A percentile compares a stretch with the other conserved stretches of the same genome.
Conservation (phyloP, 1,284 basidiomycete species). For the Ceratobasidium sp. region DNA sequence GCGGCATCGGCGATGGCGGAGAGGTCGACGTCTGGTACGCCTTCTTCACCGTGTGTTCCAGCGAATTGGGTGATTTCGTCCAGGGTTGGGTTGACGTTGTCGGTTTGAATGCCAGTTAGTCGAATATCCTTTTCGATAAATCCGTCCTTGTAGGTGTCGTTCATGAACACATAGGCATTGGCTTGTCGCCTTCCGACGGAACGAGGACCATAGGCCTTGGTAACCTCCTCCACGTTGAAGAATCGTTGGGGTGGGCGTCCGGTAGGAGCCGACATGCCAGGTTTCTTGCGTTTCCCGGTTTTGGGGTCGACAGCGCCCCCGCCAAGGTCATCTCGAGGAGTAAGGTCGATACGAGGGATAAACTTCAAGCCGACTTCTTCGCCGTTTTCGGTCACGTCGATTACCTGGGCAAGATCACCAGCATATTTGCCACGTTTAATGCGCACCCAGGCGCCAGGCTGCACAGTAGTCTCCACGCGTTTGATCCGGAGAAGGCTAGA, state of each 20-base stretch:
- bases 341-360: slow-evolving; percentile 96
- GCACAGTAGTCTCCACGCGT: slow-evolving; percentile 89
- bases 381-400: slow-evolving; percentile 93
- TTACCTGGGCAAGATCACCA: slow-evolving; percentile 94
- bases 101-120: slow-evolving; percentile 86
- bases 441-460: slow-evolving; percentile 93
- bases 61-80: slow-evolving; percentile 93
- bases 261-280: slow-evolving; percentile 61
- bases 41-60: slow-evolving; percentile 66
- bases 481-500: slow-evolving; percentile 95
- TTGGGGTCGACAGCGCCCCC: slow-evolving; percentile 68
- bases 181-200: slow-evolving; percentile 67
- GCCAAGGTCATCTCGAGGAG: slow-evolving; percentile 80
- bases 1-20: slow-evolving; percentile 90
- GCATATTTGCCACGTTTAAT: slow-evolving; percentile 94
- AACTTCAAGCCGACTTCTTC: slow-evolving; percentile 95
- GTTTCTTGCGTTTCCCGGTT: slow-evolving; percentile 75
- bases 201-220: slow-evolving; percentile 86
- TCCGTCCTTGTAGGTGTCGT: slow-evolving; percentile 90
- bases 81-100: slow-evolving; percentile 87
- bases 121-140: slow-evolving; percentile 98
- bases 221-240: slow-evolving; percentile 95
- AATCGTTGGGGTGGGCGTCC: slow-evolving; percentile 91
- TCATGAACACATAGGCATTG: slow-evolving; percentile 82
- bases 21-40: slow-evolving; percentile 70